Percentiles rank a stretch among this genome's conserved stretches.
Evolutionary conservation across 208 protist species (phyloP).

Genomic region (Phytomonas serpens): DNA sequence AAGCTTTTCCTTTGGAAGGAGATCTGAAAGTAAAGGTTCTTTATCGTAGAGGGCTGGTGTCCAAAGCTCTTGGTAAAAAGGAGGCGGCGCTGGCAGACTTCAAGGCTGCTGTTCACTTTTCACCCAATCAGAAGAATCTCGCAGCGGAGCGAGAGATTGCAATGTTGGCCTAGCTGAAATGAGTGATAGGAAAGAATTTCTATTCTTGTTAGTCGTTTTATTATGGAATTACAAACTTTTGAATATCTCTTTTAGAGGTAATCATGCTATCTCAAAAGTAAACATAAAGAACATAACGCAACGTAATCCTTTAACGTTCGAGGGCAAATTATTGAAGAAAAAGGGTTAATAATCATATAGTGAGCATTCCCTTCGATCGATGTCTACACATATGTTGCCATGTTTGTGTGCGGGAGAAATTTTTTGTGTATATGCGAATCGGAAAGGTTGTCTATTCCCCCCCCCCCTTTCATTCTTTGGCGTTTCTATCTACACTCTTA

Average conservation of each 20-base stretch:
- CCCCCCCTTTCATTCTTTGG: background rate
- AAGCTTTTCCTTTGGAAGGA: conserved; percentile 16
- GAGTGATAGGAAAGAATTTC: background rate
- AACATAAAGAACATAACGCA: background rate
- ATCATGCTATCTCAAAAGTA: background rate
- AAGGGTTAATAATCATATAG: background rate
- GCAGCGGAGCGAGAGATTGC: conserved; percentile 41
- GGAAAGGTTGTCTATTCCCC: background rate
- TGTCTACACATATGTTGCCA: background rate
- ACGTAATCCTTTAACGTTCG: background rate
- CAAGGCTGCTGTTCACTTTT: conserved; percentile 50
- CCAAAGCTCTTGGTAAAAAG: conserved; percentile 40
- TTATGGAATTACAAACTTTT: background rate
- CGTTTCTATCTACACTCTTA: background rate
- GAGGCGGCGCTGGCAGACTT: conserved; percentile 66
- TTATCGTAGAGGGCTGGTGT: conserved; percentile 62
- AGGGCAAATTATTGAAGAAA: background rate
- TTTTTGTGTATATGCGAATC: background rate
- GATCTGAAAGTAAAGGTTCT: conserved; percentile 76
- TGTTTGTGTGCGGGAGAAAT: background rate
- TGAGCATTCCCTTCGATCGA: background rate
- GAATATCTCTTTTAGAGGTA: background rate
- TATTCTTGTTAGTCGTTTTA: background rate
- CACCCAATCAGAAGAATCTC: conserved; percentile 34
- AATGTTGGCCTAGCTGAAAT: conserved; percentile 15